phyloP scores from a whole-genome alignment of 2,329 filamentous ascomycete genomes.

The Parascedosporium putredinis region DNA sequence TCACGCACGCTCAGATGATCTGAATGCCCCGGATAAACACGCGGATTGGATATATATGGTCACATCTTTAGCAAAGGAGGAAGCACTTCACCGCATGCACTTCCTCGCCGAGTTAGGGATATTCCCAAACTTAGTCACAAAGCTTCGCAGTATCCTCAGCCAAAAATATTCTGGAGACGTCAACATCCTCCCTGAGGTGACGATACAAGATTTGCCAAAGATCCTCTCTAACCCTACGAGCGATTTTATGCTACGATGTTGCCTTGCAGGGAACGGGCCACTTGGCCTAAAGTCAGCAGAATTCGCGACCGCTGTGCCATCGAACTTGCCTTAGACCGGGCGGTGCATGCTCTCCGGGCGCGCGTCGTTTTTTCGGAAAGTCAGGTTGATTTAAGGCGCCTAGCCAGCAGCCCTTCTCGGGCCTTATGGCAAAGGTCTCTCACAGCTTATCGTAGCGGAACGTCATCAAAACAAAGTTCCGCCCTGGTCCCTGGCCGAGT shows the following conservation, averaged over 20 bases:
- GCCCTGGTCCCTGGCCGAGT: neutral
- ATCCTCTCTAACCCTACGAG: constrained; percentile 76
- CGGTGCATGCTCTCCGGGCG: constrained; percentile 58
- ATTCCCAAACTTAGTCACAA: constrained; percentile 68
- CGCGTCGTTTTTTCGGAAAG: constrained; percentile 55
- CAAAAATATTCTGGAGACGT: constrained; percentile 94
- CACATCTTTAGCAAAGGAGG: constrained; percentile 65
- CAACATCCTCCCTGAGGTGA: constrained; percentile 77
- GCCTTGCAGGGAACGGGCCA: constrained; percentile 73
- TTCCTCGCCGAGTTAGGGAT: constrained; percentile 71
- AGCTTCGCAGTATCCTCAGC: constrained; percentile 69
- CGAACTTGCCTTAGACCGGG: constrained; percentile 71
- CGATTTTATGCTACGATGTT: constrained; percentile 76
- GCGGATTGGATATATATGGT: constrained; percentile 54
- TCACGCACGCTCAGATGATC: neutral
- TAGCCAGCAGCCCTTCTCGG: constrained; percentile 16
- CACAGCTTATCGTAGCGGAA: neutral
- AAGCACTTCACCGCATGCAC: constrained; percentile 70
- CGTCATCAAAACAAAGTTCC: neutral
- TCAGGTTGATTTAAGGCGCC: constrained; percentile 47
- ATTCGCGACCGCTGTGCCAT: constrained; percentile 83
- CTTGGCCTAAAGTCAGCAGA: constrained; percentile 81
- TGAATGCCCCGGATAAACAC: constrained; percentile 24
- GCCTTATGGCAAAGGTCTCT: neutral
- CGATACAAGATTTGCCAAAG: constrained; percentile 60